Conservation (phyloP, 2,329 filamentous ascomycete species). For the Anisogramma anomala region DNA sequence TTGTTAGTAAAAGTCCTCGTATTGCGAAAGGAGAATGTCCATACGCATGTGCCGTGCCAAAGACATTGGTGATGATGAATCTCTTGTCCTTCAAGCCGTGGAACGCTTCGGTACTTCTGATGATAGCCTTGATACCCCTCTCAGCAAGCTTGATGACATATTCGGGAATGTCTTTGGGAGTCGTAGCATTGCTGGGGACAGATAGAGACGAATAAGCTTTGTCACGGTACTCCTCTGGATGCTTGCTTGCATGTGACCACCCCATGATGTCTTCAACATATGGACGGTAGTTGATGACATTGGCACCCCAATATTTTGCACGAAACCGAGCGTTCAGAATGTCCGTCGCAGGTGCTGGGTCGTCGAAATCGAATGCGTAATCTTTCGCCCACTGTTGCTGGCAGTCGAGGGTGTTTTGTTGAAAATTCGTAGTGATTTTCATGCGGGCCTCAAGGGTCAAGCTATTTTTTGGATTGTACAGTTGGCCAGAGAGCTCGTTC, state of each 20-base stretch:
- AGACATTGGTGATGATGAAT: constrained; percentile 86
- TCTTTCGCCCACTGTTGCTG: constrained; percentile 35
- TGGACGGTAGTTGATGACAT: constrained; percentile 79
- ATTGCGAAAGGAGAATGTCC: constrained; percentile 26
- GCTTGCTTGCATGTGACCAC: constrained; percentile 24
- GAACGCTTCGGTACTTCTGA: constrained; percentile 79
- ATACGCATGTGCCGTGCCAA: constrained; percentile 93
- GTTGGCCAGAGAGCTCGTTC: constrained; percentile 48
- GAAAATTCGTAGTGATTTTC: constrained; percentile 28
- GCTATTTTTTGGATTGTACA: constrained; percentile 36
- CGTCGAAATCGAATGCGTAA: constrained; percentile 51
- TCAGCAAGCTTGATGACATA: constrained; percentile 43
- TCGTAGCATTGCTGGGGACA: constrained; percentile 26
- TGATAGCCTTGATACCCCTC: constrained; percentile 59
- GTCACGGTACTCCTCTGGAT: constrained; percentile 14
- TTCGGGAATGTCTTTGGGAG: constrained; percentile 29
- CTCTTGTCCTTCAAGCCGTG: constrained; percentile 50
- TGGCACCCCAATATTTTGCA: constrained; percentile 89
- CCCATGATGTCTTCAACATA: constrained; percentile 51
- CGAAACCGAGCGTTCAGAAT: constrained; percentile 76
- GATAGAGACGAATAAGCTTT: not conserved
- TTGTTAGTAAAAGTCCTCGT: constrained; percentile 4
- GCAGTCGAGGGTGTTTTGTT: constrained; percentile 15
- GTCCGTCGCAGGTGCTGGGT: constrained; percentile 59
- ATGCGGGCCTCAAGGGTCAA: constrained; percentile 17